These are phyloP conservation scores for Ministeria vibrans DNA, from an alignment of 78 protist genomes.

Conservation along the genomic window DNA sequence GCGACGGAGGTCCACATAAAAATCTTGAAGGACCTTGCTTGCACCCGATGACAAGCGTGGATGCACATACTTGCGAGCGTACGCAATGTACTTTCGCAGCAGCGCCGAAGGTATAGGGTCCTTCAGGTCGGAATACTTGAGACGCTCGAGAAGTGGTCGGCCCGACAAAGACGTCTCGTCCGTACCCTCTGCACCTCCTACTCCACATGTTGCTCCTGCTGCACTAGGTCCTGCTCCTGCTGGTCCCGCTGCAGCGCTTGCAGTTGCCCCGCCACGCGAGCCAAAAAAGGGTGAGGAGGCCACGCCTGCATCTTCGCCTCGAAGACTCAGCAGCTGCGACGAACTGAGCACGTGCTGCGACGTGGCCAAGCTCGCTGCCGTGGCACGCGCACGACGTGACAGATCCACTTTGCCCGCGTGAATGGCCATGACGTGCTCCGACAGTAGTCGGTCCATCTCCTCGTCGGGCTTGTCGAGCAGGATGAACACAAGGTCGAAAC, in stretches of 20 bases:
- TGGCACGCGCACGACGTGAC: neutral
- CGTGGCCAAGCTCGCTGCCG: neutral
- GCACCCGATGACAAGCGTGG: slow-evolving; percentile 43
- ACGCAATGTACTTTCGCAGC: slow-evolving; percentile 86
- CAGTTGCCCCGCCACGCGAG: neutral
- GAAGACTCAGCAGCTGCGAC: too few species aligned
- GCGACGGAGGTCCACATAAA: slow-evolving; percentile 70
- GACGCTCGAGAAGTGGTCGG: neutral
- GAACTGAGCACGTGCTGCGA: neutral
- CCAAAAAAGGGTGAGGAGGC: too few species aligned
- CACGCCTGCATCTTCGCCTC: too few species aligned
- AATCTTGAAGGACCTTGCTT: slow-evolving; percentile 43
- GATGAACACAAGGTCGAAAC: slow-evolving; percentile 96
- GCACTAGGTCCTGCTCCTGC: neutral
- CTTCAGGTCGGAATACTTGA: neutral
- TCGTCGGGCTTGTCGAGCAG: slow-evolving; percentile 83
- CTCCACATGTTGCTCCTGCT: neutral
- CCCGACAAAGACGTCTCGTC: neutral
- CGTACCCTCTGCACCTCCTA: neutral
- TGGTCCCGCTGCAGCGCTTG: neutral
- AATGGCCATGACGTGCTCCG: slow-evolving; percentile 82
- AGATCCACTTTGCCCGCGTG: slow-evolving; percentile 2
- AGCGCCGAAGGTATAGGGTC: slow-evolving; percentile 68
- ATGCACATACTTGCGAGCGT: slow-evolving; percentile 76
- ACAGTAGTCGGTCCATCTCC: slow-evolving; percentile 54